Percentiles rank a stretch among this genome's conserved stretches.
phyloP scores from a whole-genome alignment of 495 filamentous ascomycete genomes.

The Annulohypoxylon nitens region DNA sequence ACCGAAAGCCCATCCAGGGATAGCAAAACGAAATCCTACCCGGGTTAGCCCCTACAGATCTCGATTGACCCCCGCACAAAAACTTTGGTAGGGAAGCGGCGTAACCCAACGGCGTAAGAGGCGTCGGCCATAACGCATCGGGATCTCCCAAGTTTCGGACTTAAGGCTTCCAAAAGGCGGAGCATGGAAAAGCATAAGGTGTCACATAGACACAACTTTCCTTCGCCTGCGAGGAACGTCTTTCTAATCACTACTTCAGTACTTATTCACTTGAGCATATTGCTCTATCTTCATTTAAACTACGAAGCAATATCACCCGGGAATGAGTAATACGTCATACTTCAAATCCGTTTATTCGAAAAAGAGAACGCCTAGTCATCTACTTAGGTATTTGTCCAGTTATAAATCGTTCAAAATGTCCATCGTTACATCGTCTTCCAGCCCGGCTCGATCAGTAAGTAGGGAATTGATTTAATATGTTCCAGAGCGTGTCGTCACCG shows the following conservation, averaged over 20 bases:
- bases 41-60: background rate
- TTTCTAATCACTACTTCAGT: background rate
- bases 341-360: conserved; percentile 16
- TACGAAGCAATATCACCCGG: background rate
- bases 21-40: background rate
- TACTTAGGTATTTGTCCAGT: conserved; percentile 2
- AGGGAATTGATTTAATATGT: conserved; percentile 63
- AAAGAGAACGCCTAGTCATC: conserved; percentile 24
- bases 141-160: conserved; percentile 20
- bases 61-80: background rate
- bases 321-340: conserved; percentile 16
- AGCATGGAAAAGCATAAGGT: conserved; percentile 3
- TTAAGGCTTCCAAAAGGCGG: background rate
- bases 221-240: background rate
- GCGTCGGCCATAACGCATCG: conserved; percentile 28
- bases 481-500: conserved; percentile 67
- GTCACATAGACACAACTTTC: background rate
- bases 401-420: conserved; percentile 2
- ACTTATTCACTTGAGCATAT: background rate
- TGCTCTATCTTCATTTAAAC: conserved; percentile 22
- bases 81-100: no score
- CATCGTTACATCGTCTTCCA: conserved; percentile 10
- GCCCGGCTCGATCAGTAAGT: conserved; percentile 31
- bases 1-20: no score
- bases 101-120: conserved; percentile 10